phyloP scores from a whole-genome alignment of 1,139 yeast species.

The Pichia sp. region DNA sequence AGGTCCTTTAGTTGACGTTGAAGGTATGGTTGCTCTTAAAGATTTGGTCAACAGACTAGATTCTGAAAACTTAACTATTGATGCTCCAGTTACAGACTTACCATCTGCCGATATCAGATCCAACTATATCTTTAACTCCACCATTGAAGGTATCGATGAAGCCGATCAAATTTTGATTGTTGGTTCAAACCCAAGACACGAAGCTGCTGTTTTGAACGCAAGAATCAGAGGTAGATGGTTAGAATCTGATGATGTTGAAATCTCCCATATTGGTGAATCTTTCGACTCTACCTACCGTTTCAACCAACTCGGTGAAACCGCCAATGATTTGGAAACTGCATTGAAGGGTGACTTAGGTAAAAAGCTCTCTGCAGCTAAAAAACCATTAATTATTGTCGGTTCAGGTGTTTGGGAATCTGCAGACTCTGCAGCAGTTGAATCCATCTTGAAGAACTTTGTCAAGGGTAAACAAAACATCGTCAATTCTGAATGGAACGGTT shows the following conservation, averaged over 20 bases:
- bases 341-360: conserved; percentile 63
- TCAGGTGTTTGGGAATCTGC: conserved; percentile 68
- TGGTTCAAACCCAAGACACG: conserved; percentile 86
- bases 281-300: conserved; percentile 72
- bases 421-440: conserved; percentile 58
- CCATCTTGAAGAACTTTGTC: conserved; percentile 57
- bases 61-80: conserved; percentile 76
- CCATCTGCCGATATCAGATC: conserved; percentile 70
- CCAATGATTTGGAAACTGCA: conserved; percentile 50
- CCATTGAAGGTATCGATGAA: conserved; percentile 72
- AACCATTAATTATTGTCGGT: conserved; percentile 77
- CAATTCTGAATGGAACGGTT: conserved; percentile 75
- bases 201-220: conserved; percentile 83
- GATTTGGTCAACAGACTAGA: conserved; percentile 72
- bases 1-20: conserved; percentile 80
- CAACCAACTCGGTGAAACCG: conserved; percentile 56
- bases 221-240: conserved; percentile 83
- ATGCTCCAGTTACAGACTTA: conserved; percentile 44
- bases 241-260: conserved; percentile 45
- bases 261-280: conserved; percentile 66
- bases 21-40: conserved; percentile 73
- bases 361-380: conserved; percentile 58
- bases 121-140: conserved; percentile 72
- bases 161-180: conserved; percentile 74
- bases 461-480: conserved; percentile 52